Evolutionary conservation across 139 green algal species (phyloP).

Genomic region (Trebouxia sp.): DNA sequence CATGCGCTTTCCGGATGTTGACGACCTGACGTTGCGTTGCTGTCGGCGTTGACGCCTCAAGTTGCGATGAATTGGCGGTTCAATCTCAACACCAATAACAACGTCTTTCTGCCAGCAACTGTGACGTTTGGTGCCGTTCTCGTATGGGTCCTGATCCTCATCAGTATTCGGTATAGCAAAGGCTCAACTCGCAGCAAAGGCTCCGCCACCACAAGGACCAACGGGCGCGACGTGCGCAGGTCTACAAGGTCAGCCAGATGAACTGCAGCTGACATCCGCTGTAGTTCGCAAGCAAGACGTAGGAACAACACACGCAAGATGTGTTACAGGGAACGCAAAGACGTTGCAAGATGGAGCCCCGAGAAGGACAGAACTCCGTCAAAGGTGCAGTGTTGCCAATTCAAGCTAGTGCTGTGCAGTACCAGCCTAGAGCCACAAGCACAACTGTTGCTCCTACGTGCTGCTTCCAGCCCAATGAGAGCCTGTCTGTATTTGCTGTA

Average conservation of each 20-base stretch:
- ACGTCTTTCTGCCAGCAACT: slow-evolving; percentile 16
- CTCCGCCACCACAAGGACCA: neutral
- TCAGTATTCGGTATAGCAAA: neutral
- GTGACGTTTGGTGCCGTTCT: neutral
- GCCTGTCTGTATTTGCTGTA: neutral
- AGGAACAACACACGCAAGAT: neutral
- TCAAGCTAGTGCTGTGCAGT: no score
- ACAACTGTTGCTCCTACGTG: no score
- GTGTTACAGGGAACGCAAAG: neutral
- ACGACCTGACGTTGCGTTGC: no score
- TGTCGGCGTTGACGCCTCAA: neutral
- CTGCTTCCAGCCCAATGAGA: no score
- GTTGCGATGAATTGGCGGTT: neutral
- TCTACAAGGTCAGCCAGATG: slow-evolving; percentile 10
- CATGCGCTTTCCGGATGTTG: no score
- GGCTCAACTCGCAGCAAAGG: neutral
- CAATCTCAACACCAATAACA: neutral
- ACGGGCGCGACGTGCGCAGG: neutral
- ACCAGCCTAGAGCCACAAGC: no score
- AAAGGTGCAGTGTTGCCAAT: no score
- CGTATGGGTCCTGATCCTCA: neutral
- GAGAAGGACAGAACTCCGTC: neutral
- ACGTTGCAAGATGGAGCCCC: neutral
- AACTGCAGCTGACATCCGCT: neutral
- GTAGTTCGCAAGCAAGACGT: neutral